Evolutionary conservation across 805 yeast genomes (phyloP), one percentile per base, ranked within the genome.

Genomic region (Metschnikowia kunwiensis): DNA sequence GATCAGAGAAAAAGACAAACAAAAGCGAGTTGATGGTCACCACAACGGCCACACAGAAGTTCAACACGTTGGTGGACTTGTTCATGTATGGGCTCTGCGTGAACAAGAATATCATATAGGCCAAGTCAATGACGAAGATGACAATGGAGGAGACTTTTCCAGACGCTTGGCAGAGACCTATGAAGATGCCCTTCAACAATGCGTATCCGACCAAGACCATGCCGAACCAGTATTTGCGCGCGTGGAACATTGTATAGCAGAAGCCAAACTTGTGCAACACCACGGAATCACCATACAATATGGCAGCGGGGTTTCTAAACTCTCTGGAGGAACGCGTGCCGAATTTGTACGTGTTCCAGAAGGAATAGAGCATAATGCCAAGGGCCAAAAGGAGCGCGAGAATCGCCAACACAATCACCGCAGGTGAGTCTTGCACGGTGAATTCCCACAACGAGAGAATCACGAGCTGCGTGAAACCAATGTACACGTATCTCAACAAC

Each of bases 401-500:
- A 24, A 77, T 81, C 2, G 95, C 91, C 41, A 86, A 63, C 5
- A 86, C 88, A 40, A 89, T 77, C 20, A 89, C 87, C 1, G 96
- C 96, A 1, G 94, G 83, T 1, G 96, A 87, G 54, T 89, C 96
- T 34, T 74, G 65, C 51, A 72, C 73, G 6, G 82, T 77, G 59
- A 87, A 88, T 65, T 89, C 96, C 93, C 94, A 89, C 36, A 88
- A 68, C 8, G 95, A 80, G 40, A 89, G 71, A 34, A 88, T 76
- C 12, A 80, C 69, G 40, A 89, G 62, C 58, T 88, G 95, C 3
- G 94, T 79, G 60, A 86, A 87, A 0, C 95, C 96, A 55, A 89
- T 86, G 51, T 76, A 82, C 38, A 86, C 72, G 53, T 87, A 83
- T 58, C 94, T 75, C 47, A 86, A 72, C 35, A 89, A 47, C 2